Evolutionary conservation across 1,284 basidiomycete genomes (phyloP).

Genomic region (Cutaneotrichosporon sp.): DNA sequence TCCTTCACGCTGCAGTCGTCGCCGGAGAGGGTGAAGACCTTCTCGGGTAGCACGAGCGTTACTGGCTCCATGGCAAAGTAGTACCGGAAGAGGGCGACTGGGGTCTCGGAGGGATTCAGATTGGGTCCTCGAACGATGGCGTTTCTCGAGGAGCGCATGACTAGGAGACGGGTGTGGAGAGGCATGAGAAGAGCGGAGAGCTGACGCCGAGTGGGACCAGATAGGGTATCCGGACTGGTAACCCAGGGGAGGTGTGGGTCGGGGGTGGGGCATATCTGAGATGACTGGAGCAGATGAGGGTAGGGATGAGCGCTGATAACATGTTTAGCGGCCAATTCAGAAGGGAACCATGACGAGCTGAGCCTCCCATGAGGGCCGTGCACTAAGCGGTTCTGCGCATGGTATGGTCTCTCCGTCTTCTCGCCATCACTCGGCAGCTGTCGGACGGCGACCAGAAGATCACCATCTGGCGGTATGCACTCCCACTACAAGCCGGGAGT

Average conservation of each 20-base stretch:
- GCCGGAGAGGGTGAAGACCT: slow-evolving; percentile 45
- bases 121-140: no score
- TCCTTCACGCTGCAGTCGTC: slow-evolving; percentile 50
- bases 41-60: slow-evolving; percentile 48
- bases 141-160: no score
- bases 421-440: not conserved
- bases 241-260: not conserved
- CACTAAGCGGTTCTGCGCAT: not conserved
- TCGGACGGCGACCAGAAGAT: no score
- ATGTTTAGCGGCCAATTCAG: not conserved
- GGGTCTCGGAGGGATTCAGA: no score
- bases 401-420: not conserved
- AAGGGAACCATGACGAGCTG: not conserved
- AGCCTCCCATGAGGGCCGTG: not conserved
- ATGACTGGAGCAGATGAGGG: not conserved
- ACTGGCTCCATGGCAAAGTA: slow-evolving; percentile 38
- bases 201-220: no score
- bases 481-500: no score
- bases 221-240: no score
- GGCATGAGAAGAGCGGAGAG: no score
- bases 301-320: no score
- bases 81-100: slow-evolving; percentile 39
- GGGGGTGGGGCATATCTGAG: no score
- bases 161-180: no score
- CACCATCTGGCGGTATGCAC: no score